Base-by-base conservation (phyloP, 2,329 filamentous ascomycete genomes). In the Sordariomycetes sp. region DNA sequence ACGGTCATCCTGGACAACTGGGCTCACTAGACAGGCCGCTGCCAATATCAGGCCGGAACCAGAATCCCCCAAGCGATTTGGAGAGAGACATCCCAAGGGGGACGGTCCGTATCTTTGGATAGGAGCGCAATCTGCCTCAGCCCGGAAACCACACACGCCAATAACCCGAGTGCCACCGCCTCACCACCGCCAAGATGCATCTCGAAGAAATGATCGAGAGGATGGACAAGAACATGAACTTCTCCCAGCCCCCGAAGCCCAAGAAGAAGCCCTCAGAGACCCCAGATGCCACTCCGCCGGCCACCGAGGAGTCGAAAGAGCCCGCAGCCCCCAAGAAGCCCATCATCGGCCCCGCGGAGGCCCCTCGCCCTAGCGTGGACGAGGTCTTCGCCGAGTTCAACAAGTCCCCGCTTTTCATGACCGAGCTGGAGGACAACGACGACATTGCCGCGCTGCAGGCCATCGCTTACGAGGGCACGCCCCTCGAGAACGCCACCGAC, bases 341-440 rank as follows among this genome's bases (percentile, higher is more conserved):
- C 20, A 72, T 88, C 32, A 83, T 88, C 63, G 70, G 61, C 3
- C 61, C 61, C 10, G 50, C 51, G 16, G 43, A 32, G 5, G 58
- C 60, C 3, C 48, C 58, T 10, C 66, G 74, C 64, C 79, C 78
- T 70, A 78, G 79, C 4, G 71, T 78, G 2, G 79, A 81, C 43
- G 80, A 84, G 64, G 76, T 83, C 37, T 69, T 79, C 59, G 77
- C 76, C 11, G 81, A 84, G 54, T 71, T 85, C 50, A 82, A 82
- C 69, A 77, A 77, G 68, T 81, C 77, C 35, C 94, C 94, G 7
- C 80, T 99, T 43, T 99, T 99, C 78, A 99, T 99, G 94, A 97
- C 91, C 34, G 86, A 89, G 64, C 79, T 97, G 37, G 89, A 89
- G 65, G 88, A 95, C 63, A 96, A 96, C 67, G 78, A 87, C 61